Percentiles rank a stretch among this genome's conserved stretches.
phyloP scores from a whole-genome alignment of 208 protist species.

The Lotmaria passim region DNA sequence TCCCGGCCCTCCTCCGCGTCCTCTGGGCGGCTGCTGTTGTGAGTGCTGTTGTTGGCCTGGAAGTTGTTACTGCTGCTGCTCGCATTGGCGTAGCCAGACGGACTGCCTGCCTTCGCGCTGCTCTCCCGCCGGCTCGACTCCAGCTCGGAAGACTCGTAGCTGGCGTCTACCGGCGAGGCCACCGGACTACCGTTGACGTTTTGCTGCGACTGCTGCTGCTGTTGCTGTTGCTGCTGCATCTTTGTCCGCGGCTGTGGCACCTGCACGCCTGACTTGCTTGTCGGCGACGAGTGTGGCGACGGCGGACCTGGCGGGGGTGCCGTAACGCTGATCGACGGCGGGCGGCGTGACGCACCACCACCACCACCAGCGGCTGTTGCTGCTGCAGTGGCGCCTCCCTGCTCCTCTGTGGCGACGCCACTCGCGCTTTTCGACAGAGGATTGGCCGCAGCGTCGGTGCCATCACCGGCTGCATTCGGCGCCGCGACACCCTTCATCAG shows the following conservation, averaged over 20 bases:
- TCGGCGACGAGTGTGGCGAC: slow-evolving; percentile 29
- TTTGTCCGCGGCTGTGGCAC: slow-evolving; percentile 73
- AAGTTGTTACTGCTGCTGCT: slow-evolving; percentile 17
- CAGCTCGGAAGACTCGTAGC: slow-evolving; percentile 30
- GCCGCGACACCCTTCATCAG: slow-evolving; percentile 2
- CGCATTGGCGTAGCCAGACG: slow-evolving; percentile 15
- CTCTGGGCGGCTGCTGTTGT: slow-evolving; percentile 26
- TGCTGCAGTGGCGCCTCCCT: not conserved
- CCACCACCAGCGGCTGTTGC: not conserved
- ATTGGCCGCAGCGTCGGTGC: not conserved
- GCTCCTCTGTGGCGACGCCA: not conserved
- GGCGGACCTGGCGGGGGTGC: slow-evolving; percentile 5
- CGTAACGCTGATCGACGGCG: slow-evolving; percentile 18
- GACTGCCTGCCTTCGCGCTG: slow-evolving; percentile 11
- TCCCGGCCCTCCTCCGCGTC: slow-evolving; percentile 32
- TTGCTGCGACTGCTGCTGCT: slow-evolving; percentile 34
- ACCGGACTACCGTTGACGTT: slow-evolving; percentile 20
- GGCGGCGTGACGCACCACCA: not conserved
- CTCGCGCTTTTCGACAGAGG: not conserved
- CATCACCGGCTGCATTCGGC: slow-evolving; percentile 2
- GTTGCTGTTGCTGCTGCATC: slow-evolving; percentile 51
- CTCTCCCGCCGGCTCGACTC: slow-evolving; percentile 33
- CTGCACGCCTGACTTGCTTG: slow-evolving; percentile 41
- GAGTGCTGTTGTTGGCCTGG: slow-evolving; percentile 20
- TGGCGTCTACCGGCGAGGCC: slow-evolving; percentile 33